Base-by-base conservation (phyloP, 2,329 filamentous ascomycete species). In the Sclerotinia sclerotiorum region DNA sequence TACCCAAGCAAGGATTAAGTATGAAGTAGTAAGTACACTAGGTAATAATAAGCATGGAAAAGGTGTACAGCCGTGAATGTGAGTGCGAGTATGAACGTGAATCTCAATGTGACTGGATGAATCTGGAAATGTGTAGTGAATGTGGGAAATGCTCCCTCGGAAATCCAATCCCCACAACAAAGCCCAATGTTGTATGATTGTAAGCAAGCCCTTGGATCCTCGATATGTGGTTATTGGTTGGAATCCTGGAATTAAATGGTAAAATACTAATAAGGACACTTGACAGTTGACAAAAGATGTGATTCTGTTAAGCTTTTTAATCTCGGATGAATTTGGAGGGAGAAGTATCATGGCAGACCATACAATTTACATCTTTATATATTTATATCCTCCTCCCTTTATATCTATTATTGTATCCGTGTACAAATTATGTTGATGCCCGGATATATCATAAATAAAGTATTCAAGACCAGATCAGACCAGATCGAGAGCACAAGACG, bases 181-280 rank as follows among this genome's bases (percentile, higher is more conserved):
- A 58, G n/a, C 56, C 39, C 56, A 58, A 58, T 58, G 55, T 42
- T 57, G 55, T 24, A 19, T 35, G n/a, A 19, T 57, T 57, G 39
- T 13, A 39, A 39, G 54, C 24, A n/a, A 56, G 21, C 19, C 32
- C 15, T 56, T 35, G 54, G 35, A 39, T 56, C 54, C 29, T n/a
- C 39, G 54, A 56, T 56, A 17, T 24, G 21, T 39, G 52, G 27
- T 27, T 56, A n/a, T n/a, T 8, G 54, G 19, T 35, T 4, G 8
- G 13, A 56, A 56, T 39, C 54, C 39, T 39, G 21, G 54, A 39
- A 56, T 39, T 17, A 39, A 24, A 24, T 35, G n/a, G 24, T 27
- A 8, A 24, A 46, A 19, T 27, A n/a, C 6, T 21, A 3, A 6
- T 35, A 35, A 35, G 35, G 35, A 35, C 35, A 35, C 5, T 35